Conservation (phyloP, 2,329 filamentous ascomycete species). For the Conoideocrella luteorostrata region DNA sequence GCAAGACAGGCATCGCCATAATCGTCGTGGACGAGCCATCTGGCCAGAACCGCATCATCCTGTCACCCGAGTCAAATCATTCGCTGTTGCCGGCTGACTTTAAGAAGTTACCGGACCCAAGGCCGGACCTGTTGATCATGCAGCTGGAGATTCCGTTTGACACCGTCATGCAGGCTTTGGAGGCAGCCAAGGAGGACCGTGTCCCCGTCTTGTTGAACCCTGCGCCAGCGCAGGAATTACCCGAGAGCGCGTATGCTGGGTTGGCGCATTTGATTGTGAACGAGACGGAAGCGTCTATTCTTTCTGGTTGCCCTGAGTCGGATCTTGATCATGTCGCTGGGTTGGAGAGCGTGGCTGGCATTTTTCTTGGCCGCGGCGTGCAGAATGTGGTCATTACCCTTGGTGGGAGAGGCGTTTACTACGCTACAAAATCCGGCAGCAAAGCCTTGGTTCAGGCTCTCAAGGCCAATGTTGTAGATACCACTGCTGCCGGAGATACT, state of each 20-base stretch:
- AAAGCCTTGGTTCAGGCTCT: conserved; percentile 53
- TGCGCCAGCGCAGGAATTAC: conserved; percentile 67
- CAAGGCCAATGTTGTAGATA: conserved; percentile 77
- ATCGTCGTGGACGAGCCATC: conserved; percentile 69
- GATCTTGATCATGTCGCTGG: conserved; percentile 42
- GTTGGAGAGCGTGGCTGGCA: conserved; percentile 40
- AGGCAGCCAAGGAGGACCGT: conserved; percentile 36
- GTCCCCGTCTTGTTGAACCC: conserved; percentile 76
- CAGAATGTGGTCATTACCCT: conserved; percentile 77
- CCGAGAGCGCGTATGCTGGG: conserved; percentile 56
- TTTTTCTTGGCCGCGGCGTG: conserved; percentile 66
- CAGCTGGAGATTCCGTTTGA: conserved; percentile 70
- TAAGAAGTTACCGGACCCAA: conserved; percentile 22
- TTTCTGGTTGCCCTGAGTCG: conserved; percentile 50
- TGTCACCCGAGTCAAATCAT: conserved; percentile 66
- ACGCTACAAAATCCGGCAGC: conserved; percentile 36
- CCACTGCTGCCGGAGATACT: conserved; percentile 89
- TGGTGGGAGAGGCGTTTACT: conserved; percentile 72
- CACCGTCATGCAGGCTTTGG: conserved; percentile 57
- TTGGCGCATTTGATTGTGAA: conserved; percentile 82
- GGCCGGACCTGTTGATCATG: conserved; percentile 62
- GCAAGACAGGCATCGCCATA: conserved; percentile 63
- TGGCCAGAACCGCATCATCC: conserved; percentile 71
- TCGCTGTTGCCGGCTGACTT: conserved; percentile 32
- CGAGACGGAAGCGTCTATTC: conserved; percentile 77